Evolutionary conservation across 805 yeast genomes (phyloP).

Genomic region (Saturnispora silvae): DNA sequence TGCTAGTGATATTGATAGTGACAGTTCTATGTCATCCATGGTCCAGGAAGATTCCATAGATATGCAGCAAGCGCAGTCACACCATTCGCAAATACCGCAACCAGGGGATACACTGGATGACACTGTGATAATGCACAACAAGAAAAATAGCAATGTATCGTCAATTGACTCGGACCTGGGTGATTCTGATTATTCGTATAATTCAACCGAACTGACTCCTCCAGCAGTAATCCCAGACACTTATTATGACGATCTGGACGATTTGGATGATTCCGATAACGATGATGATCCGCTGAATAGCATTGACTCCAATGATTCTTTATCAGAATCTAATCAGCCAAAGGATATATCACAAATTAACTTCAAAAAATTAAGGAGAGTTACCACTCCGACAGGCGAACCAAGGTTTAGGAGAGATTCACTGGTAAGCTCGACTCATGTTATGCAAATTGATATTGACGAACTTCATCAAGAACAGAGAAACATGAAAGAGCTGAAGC

Average conservation of each 20-base stretch:
- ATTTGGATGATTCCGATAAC: conserved; percentile 21
- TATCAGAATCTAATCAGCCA: not conserved
- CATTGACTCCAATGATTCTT: not conserved
- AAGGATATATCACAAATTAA: conserved; percentile 14
- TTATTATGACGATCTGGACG: conserved; percentile 11
- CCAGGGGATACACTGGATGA: too few relatives aligned
- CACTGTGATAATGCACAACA: too few relatives aligned
- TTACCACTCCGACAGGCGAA: not conserved
- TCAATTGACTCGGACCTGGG: conserved; percentile 19
- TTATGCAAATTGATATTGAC: not conserved
- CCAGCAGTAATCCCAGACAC: not conserved
- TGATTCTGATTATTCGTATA: conserved; percentile 20
- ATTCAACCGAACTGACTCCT: conserved; percentile 4
- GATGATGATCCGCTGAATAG: conserved; percentile 1
- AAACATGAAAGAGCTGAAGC: not conserved
- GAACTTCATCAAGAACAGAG: not conserved
- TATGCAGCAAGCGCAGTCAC: too few relatives aligned
- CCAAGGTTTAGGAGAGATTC: not conserved
- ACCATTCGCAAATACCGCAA: not conserved
- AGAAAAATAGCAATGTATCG: conserved; percentile 10
- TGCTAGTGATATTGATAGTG: not conserved
- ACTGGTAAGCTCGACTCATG: not conserved
- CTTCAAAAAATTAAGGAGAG: conserved; percentile 11
- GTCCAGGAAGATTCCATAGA: too few relatives aligned
- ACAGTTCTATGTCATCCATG: too few relatives aligned